Evolutionary conservation across 106 monocot species (phyloP).

Genomic region (Dendrobium catenatum): DNA sequence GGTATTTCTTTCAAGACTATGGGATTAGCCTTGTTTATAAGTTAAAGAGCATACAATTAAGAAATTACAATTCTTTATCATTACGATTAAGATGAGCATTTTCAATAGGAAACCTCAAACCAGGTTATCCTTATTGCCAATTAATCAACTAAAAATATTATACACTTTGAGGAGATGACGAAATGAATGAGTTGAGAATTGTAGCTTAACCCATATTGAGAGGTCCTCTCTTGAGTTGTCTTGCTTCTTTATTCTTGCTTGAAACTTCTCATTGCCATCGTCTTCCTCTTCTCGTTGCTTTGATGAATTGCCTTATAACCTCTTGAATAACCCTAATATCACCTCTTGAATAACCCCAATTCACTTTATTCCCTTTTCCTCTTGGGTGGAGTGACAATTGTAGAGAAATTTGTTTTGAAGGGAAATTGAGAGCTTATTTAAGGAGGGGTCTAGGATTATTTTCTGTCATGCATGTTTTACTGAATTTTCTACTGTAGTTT

Average conservation of each 20-base stretch:
- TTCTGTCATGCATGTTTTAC: too few species aligned
- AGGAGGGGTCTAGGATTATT: too few species aligned
- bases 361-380: not conserved
- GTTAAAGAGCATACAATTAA: too few species aligned
- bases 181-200: not conserved
- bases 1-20: too few species aligned
- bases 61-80: too few species aligned
- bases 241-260: not conserved
- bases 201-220: not conserved
- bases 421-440: too few species aligned
- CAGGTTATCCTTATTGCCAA: not conserved
- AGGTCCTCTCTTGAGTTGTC: not conserved
- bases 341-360: not conserved
- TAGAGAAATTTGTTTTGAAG: too few species aligned
- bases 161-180: not conserved
- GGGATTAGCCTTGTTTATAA: too few species aligned
- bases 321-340: too few species aligned
- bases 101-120: too few species aligned
- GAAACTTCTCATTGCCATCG: not conserved
- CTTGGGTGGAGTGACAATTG: not conserved
- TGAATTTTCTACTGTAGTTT: too few species aligned
- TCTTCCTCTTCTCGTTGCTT: not conserved
- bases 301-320: not conserved
- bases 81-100: too few species aligned
- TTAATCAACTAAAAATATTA: not conserved